Evolutionary conservation across 2,329 filamentous ascomycete species (phyloP), one percentile per base, ranked within the genome.

Genomic region (Leptographium wingfieldii): DNA sequence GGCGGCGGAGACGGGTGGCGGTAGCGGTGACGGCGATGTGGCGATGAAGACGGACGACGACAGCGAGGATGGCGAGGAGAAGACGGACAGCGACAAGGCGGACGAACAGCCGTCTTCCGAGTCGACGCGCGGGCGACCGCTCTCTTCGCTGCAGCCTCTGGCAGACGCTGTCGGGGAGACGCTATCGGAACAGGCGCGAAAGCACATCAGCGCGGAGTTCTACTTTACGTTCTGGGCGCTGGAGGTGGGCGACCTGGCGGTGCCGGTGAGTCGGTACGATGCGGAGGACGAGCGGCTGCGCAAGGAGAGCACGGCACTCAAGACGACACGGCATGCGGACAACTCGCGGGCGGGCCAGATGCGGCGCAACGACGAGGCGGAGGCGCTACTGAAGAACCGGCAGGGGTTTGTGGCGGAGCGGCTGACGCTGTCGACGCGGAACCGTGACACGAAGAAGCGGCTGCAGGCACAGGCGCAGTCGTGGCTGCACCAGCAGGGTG

Each of bases 181-280:
- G 0, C 70, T 90, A 12, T 81, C 87, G 0, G 72, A 80, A 2
- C 79, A 83, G 9, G 80, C 84, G 5, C 90, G 86, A 78, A 76
- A 82, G 12, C 82, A 82, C 56, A 80, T 96, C 57, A 91, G 84
- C 52, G 79, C 90, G 0, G 84, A 88, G 35, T 92, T 96, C 70
- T 96, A 90, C 68, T 83, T 88, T 52, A 88, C 88, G 0, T 99
- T 99, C 73, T 99, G 94, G 94, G 86, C 92, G 57, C 78, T 96
- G 14, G 86, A 90, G 33, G 80, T 95, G 3, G 85, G 88, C 54
- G 92, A 99, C 69, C 77, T 96, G 60, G 82, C 83, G 60, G 84
- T 92, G 64, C 88, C 89, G 1, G 83, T 83, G 63, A 80, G 84
- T 40, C 88, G 86, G 62, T 99, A 99, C 69, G 81, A 88, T 55